These are phyloP conservation scores for Colletotrichum sublineola DNA, from an alignment of 2,329 filamentous ascomycete species.

Conservation along the genomic window DNA sequence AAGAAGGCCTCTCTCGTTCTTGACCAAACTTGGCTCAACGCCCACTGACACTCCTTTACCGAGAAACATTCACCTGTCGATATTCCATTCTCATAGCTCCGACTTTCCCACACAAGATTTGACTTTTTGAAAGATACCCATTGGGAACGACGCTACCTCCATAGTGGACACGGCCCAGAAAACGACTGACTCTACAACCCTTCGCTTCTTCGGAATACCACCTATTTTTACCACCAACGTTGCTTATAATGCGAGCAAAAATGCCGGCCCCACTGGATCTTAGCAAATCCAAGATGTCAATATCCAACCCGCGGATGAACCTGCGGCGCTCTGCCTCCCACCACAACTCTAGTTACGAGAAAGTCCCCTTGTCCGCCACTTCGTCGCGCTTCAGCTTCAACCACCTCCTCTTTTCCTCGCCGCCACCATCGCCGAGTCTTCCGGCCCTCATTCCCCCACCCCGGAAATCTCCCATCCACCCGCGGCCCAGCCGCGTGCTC, in stretches of 20 bases:
- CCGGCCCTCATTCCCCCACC: conserved; percentile 76
- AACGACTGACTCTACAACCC: conserved; percentile 40
- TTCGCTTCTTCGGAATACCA: conserved; percentile 35
- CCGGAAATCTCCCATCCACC: conserved; percentile 70
- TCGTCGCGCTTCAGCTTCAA: conserved; percentile 76
- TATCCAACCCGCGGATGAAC: conserved; percentile 69
- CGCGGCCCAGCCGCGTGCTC: conserved; percentile 70
- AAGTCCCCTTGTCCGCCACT: conserved; percentile 68
- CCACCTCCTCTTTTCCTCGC: conserved; percentile 75
- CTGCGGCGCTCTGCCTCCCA: conserved; percentile 71
- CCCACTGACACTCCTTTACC: conserved; percentile 40
- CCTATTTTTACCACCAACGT: conserved; percentile 10
- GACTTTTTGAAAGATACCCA: conserved; percentile 37
- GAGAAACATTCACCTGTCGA: conserved; percentile 6
- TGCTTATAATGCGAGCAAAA: conserved; percentile 41
- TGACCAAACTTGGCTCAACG: conserved; percentile 39
- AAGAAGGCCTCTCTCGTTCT: conserved; percentile 30
- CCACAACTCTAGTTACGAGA: conserved; percentile 59
- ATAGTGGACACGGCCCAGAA: conserved; percentile 22
- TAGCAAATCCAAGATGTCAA: conserved; percentile 62
- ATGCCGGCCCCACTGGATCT: conserved; percentile 65
- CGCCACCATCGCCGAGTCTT: conserved; percentile 78
- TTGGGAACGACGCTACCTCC: conserved; percentile 22
- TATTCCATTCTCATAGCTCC: conserved; percentile 36
- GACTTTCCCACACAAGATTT: conserved; percentile 1